Percentiles rank a stretch among this genome's conserved stretches.
Evolutionary conservation across 345 rosid genomes (phyloP).

Genomic region (Theobroma cacao): DNA sequence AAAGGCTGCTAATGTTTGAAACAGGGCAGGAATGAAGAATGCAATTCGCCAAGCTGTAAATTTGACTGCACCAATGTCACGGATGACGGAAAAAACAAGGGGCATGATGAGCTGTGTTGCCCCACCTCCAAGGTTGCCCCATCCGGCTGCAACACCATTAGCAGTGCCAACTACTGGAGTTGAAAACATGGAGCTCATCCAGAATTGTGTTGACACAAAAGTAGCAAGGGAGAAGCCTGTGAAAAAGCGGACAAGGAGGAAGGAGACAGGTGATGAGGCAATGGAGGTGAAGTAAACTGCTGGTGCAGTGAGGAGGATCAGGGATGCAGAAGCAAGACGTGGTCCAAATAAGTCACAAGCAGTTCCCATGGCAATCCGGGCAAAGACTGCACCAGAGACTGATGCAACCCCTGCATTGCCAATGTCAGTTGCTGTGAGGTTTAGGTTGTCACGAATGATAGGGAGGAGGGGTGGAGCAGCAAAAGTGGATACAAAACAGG

Average conservation of each 20-base stretch:
- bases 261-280: constrained; percentile 57
- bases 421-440: constrained; percentile 78
- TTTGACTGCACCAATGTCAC: constrained; percentile 48
- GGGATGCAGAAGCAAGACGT: constrained; percentile 77
- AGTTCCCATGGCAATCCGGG: constrained; percentile 72
- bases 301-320: constrained; percentile 73
- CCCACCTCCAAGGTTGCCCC: constrained; percentile 93
- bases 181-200: constrained; percentile 95
- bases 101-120: constrained; percentile 94
- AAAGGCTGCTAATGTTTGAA: constrained; percentile 67
- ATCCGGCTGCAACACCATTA: constrained; percentile 81
- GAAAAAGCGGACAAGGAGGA: constrained; percentile 63
- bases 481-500: constrained; percentile 81
- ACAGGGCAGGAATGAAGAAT: constrained; percentile 72
- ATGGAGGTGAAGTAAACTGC: constrained; percentile 68
- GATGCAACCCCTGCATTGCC: constrained; percentile 91
- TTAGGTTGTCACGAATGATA: constrained; percentile 70
- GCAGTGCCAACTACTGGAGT: constrained; percentile 66
- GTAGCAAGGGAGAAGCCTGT: constrained; percentile 77
- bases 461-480: constrained; percentile 86
- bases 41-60: constrained; percentile 91
- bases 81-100: constrained; percentile 44
- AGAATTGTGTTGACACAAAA: constrained; percentile 85
- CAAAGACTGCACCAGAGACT: constrained; percentile 81
- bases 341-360: constrained; percentile 85